Conservation (phyloP, 306 rosid species). For the Carpinus viminea region DNA sequence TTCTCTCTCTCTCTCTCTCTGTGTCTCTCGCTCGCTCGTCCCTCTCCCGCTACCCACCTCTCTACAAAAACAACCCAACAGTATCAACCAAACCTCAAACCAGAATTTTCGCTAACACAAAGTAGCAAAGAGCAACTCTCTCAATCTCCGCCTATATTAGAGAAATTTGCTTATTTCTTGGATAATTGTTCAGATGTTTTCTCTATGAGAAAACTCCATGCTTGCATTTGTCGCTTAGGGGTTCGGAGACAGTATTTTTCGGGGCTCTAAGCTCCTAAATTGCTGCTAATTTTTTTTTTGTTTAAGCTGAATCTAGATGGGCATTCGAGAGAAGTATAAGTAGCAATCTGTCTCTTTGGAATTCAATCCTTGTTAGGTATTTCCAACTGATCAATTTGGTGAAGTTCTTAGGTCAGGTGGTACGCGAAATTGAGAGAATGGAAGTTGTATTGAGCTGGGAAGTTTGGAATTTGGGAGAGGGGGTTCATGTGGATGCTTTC, state of each 20-base stretch:
- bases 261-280: slow-evolving; percentile 33
- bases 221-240: slow-evolving; percentile 28
- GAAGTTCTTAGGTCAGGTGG: slow-evolving; percentile 30
- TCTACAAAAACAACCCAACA: background rate
- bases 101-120: background rate
- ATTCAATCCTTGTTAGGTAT: slow-evolving; percentile 31
- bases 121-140: background rate
- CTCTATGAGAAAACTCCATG: slow-evolving; percentile 31
- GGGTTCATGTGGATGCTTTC: slow-evolving; percentile 43
- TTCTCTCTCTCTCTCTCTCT: too few relatives aligned
- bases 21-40: too few relatives aligned
- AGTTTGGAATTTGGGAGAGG: slow-evolving; percentile 38
- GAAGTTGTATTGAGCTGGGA: slow-evolving; percentile 30
- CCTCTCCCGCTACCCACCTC: too few relatives aligned
- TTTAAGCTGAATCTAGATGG: slow-evolving; percentile 20
- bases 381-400: slow-evolving; percentile 21
- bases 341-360: slow-evolving; percentile 29
- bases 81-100: slow-evolving; percentile 6
- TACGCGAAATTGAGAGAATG: slow-evolving; percentile 31
- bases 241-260: slow-evolving; percentile 12
- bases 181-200: slow-evolving; percentile 26
- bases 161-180: slow-evolving; percentile 11
- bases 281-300: slow-evolving; percentile 8
- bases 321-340: slow-evolving; percentile 10
- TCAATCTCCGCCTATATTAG: slow-evolving; percentile 6